phyloP scores from a whole-genome alignment of 1,284 basidiomycete genomes.

The Rhodotorula sp. region DNA sequence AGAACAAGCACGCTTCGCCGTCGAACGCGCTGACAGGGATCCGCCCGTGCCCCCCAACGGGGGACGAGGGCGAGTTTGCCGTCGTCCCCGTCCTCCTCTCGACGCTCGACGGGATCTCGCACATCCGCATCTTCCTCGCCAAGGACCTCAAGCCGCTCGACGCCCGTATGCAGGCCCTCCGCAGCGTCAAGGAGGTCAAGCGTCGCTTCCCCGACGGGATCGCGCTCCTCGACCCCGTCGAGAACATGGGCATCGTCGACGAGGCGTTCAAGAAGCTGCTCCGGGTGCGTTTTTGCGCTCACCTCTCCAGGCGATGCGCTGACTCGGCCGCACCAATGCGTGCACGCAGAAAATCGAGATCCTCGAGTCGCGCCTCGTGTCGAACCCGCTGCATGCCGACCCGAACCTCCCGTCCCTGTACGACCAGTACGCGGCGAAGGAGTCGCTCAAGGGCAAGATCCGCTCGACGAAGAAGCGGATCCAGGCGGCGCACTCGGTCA shows the following conservation, averaged over 20 bases:
- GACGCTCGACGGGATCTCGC: conserved; percentile 81
- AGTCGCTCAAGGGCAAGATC: conserved; percentile 68
- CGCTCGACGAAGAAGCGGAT: conserved; percentile 80
- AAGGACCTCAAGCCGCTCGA: conserved; percentile 81
- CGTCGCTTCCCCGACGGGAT: conserved; percentile 86
- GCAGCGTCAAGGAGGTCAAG: conserved; percentile 85
- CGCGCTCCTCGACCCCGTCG: conserved; percentile 82
- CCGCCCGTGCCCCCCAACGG: conserved; percentile 64
- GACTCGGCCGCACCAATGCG: too few relatives aligned
- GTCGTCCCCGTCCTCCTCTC: conserved; percentile 88
- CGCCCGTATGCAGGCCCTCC: conserved; percentile 80
- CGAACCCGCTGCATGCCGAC: conserved; percentile 73
- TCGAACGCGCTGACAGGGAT: conserved; percentile 64
- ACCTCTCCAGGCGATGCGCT: background rate
- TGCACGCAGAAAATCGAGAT: conserved; percentile 86
- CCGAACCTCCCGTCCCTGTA: conserved; percentile 75
- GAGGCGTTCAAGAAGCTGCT: conserved; percentile 86
- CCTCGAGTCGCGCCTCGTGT: conserved; percentile 78
- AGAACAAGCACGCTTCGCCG: conserved; percentile 49
- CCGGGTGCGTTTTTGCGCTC: conserved; percentile 58
- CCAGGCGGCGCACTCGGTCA: conserved; percentile 82
- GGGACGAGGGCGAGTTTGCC: conserved; percentile 72
- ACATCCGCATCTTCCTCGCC: conserved; percentile 82
- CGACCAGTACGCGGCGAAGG: conserved; percentile 76
- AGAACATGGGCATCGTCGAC: conserved; percentile 96